These are phyloP conservation scores for Peterozyma toletana DNA, from an alignment of 805 yeast genomes.

Conservation along the genomic window DNA sequence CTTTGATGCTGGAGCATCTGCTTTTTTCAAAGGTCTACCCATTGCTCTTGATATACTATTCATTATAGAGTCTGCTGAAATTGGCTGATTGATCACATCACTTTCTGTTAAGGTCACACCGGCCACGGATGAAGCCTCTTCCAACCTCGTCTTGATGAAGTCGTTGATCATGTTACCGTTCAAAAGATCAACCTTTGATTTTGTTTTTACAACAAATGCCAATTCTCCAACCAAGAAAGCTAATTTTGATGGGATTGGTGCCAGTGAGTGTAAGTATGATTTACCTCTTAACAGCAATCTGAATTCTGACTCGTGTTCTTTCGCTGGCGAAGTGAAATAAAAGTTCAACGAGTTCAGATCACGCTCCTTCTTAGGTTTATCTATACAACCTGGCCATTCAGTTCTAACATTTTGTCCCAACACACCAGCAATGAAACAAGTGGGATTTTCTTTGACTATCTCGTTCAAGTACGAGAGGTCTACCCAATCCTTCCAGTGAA, in stretches of 20 bases:
- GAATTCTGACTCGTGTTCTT: constrained; percentile 27
- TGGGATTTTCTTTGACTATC: constrained; percentile 29
- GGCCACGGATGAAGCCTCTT: not conserved
- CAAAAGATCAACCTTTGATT: constrained; percentile 5
- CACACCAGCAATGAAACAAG: constrained; percentile 37
- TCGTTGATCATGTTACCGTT: constrained; percentile 24
- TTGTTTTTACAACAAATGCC: constrained; percentile 26
- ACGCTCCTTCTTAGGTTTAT: constrained; percentile 11
- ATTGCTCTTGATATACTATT: constrained; percentile 19
- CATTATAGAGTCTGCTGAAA: constrained; percentile 18
- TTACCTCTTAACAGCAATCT: constrained; percentile 30
- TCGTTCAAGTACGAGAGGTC: constrained; percentile 37
- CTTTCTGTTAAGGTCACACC: constrained; percentile 14
- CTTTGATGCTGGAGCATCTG: constrained; percentile 12
- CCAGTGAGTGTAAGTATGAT: constrained; percentile 34
- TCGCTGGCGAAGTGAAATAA: constrained; percentile 18
- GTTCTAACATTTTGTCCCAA: constrained; percentile 30
- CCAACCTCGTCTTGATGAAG: constrained; percentile 23
- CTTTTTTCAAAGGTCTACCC: constrained; percentile 21
- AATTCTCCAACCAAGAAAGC: constrained; percentile 34
- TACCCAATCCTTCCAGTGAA: constrained; percentile 53
- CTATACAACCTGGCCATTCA: constrained; percentile 34
- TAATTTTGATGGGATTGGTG: constrained; percentile 35
- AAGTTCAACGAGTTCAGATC: constrained; percentile 15
- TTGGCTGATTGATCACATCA: constrained; percentile 23